Evolutionary conservation across 1,139 yeast species (phyloP), one percentile per base, ranked within the genome.

Genomic region (Yamadazyma friedrichii): DNA sequence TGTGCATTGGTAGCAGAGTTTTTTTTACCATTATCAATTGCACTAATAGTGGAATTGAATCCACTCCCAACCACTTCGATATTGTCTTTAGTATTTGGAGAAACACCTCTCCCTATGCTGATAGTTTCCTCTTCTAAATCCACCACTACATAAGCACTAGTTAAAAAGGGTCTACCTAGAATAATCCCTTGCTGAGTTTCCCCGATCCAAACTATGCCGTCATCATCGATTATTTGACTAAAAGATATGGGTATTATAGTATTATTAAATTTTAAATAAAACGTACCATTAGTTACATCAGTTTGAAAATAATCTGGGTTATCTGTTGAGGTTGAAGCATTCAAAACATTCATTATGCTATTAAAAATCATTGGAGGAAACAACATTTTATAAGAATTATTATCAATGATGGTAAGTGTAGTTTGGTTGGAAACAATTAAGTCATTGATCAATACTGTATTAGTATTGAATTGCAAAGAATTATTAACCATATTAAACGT

Each of bases 121-220:
- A 88, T 67, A 54, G 80, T 78, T 41, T 67, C 61, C 46, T 75
- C 77, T 25, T 84, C 89, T 48, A 87, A 64, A 60, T 89, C 94
- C 52, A 77, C 88, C 32, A 88, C 95, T 41, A 83, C 77, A 57
- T 88, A 88, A 6, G 87, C 89, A 40, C 78, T 70, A 43, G 88
- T 73, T 53, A 89, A 65, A 61, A 88, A 81, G 20, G 82, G 76
- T 59, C 86, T 95, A 35, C 96, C 96, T 12, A 88, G 54, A 35
- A 67, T 15, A 3, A 38, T 35, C 2, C 28, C 26, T 9, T 32
- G 29, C 6, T 27, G 13, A 3, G 34, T 12, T 16, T 37, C 32
- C 11, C 9, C 22, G 3, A 41, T 38, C 2, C 36, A 38, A n/a
- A 41, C 20, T 3, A 38, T 9, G 3, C 44, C 44, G 13, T 34